Evolutionary conservation across 148 eudicot genomes (phyloP).

Genomic region (Spergularia marina): DNA sequence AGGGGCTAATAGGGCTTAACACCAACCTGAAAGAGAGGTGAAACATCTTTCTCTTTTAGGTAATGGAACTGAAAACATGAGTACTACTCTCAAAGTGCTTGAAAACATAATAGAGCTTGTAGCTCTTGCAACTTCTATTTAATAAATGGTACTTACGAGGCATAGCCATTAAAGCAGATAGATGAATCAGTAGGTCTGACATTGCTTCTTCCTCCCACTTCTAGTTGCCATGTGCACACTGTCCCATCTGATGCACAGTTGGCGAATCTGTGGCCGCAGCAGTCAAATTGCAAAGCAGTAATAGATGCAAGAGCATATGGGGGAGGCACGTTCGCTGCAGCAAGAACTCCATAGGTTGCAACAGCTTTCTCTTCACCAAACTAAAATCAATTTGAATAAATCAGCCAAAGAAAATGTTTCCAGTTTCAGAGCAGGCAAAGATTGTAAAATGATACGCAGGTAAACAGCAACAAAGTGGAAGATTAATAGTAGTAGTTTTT

Average conservation of each 20-base stretch:
- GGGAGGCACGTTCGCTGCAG: constrained; percentile 94
- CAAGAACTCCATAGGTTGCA: constrained; percentile 95
- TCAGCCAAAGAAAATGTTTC: constrained; percentile 6
- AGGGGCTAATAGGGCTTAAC: neutral
- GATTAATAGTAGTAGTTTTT: neutral
- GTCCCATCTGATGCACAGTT: constrained; percentile 97
- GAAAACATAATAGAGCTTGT: neutral
- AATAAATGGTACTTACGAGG: constrained; percentile 56
- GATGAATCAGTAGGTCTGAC: constrained; percentile 87
- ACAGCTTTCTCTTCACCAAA: constrained; percentile 85
- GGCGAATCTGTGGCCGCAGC: constrained; percentile 86
- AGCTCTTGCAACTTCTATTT: neutral
- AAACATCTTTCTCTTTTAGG: neutral
- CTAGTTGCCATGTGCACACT: constrained; percentile 96
- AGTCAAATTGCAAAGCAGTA: constrained; percentile 75
- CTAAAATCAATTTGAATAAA: constrained; percentile 35
- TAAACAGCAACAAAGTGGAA: neutral
- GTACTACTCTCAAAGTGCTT: neutral
- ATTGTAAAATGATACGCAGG: neutral
- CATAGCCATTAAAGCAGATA: constrained; percentile 83
- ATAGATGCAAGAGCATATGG: constrained; percentile 95
- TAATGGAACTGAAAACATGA: neutral
- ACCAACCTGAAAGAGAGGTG: neutral
- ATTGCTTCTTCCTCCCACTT: constrained; percentile 95
- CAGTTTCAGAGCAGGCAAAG: neutral